Evolutionary conservation across 1,284 basidiomycete species (phyloP).

Genomic region (Lignosus rhinocerotis): DNA sequence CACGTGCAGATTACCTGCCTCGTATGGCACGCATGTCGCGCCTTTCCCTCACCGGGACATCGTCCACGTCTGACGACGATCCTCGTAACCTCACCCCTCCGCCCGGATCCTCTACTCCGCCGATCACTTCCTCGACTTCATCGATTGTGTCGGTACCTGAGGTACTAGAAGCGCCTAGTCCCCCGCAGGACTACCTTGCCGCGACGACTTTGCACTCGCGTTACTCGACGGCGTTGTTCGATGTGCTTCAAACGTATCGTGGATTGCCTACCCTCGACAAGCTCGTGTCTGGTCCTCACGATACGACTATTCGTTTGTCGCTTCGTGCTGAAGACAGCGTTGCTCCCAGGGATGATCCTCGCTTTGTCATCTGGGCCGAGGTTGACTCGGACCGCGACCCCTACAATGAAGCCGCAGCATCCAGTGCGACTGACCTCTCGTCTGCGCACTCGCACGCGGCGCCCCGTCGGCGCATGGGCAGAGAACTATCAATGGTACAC

Average conservation of each 20-base stretch:
- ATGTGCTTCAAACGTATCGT: slow-evolving; percentile 78
- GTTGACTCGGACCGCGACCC: slow-evolving; percentile 43
- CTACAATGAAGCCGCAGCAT: slow-evolving; percentile 38
- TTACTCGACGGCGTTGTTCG: slow-evolving; percentile 74
- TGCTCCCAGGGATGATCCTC: slow-evolving; percentile 77
- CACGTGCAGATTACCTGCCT: slow-evolving; percentile 43
- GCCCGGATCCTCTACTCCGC: slow-evolving; percentile 5
- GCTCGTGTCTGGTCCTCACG: slow-evolving; percentile 43
- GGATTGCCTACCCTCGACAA: slow-evolving; percentile 71
- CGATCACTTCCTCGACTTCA: slow-evolving; percentile 8
- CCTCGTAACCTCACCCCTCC: slow-evolving; percentile 4
- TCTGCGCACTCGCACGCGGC: slow-evolving; percentile 38
- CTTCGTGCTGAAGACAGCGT: slow-evolving; percentile 62
- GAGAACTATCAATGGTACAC: slow-evolving; percentile 9
- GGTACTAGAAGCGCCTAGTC: slow-evolving; percentile 14
- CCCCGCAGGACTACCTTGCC: slow-evolving; percentile 22
- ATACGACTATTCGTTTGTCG: slow-evolving; percentile 68
- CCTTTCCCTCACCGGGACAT: slow-evolving; percentile 15
- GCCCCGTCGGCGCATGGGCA: slow-evolving; percentile 18
- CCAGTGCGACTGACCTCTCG: slow-evolving; percentile 50
- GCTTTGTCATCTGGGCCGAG: slow-evolving; percentile 89
- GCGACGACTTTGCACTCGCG: slow-evolving; percentile 56
- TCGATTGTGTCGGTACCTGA: slow-evolving; percentile 9
- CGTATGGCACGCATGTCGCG: slow-evolving; percentile 23
- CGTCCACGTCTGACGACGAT: slow-evolving; percentile 23